Base-by-base conservation (phyloP, 768 basidiomycete genomes). In the Suillus variegatus region DNA sequence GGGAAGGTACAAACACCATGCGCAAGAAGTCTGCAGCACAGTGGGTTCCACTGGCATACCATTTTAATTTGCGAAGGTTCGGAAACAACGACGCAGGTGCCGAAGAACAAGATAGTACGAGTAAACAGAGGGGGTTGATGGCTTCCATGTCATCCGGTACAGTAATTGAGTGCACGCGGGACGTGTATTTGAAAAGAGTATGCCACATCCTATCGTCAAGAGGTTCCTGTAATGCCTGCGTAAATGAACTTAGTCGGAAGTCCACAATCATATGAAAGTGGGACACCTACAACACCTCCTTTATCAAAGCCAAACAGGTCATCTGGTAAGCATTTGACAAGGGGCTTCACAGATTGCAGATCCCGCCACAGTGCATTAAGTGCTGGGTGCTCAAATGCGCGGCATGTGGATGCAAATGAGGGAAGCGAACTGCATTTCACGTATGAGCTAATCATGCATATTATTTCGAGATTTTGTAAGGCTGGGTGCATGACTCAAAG, bases 291-390 rank as follows among this genome's bases (percentile, higher is more conserved):
- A 12, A 6, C 2, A 28, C n/a, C 6, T 25, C 14, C 13, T 51
- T 7, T 7, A 10, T 7, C 32, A 35, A 0, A 6, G n/a, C 12
- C 20, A 40, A 57, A 40, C 13, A 57, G 36, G 14, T 16, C 36
- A 38, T n/a, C 16, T 14, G 46, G 43, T n/a, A 61, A 18, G 56
- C 61, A 61, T 2, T 3, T 32, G 46, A 73, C 8, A 25, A 75
- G 68, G 3, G 73, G 73, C 25, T 63, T 46, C 0, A 76, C 56
- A 6, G 62, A 73, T 40, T 63, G 72, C 51, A 75, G 35, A 38
- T 69, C 60, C 38, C 61, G 62, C 74, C 75, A 76, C 1, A 76
- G 40, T 49, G 67, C 75, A 55, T 74, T 67, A 3, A 74, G 60
- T 43, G 75, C 73, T 32, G 71, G 69, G 49, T 68, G 66, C 4